A percentile compares a stretch with the other conserved stretches of the same genome.
Conservation (phyloP, 2,329 filamentous ascomycete genomes). For the Monosporascus ibericus region DNA sequence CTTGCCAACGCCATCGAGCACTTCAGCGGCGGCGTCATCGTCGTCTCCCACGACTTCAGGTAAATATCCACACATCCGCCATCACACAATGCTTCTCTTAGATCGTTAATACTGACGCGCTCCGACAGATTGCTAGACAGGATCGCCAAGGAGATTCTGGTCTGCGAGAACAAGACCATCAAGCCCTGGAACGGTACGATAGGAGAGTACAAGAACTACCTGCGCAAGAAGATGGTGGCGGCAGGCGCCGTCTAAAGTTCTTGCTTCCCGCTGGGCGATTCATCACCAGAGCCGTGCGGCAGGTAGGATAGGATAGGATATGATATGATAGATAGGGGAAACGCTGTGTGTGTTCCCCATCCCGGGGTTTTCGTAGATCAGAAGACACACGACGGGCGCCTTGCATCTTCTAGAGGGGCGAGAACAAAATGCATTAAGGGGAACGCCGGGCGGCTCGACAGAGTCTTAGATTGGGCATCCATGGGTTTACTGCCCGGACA, state of each 20-base stretch:
- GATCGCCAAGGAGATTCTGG: conserved; percentile 99
- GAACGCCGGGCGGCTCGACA: conserved; percentile 2
- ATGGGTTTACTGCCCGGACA: neutral
- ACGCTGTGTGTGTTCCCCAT: no score
- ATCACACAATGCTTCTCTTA: neutral
- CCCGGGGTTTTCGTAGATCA: no score
- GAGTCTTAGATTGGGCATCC: conserved; percentile 1
- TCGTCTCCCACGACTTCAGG: conserved; percentile 99
- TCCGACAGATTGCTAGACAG: conserved; percentile 80
- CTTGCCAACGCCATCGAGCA: conserved; percentile 96
- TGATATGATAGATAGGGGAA: no score
- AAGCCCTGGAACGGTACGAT: conserved; percentile 84
- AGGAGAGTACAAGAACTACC: conserved; percentile 93
- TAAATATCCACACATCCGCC: conserved; percentile 38
- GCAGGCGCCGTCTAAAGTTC: conserved; percentile 72
- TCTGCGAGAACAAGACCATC: conserved; percentile 97
- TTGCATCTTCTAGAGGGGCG: neutral
- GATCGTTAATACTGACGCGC: conserved; percentile 12
- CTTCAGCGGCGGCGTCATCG: conserved; percentile 92
- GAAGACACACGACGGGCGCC: no score
- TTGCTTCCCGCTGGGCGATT: neutral
- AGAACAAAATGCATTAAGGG: conserved; percentile 6
- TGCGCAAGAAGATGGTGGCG: conserved; percentile 97
- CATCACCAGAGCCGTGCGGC: no score
- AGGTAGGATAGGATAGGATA: no score